A percentile compares a stretch with the other conserved stretches of the same genome.
Conservation (phyloP, 2,329 filamentous ascomycete genomes). For the Emergomyces orientalis region DNA sequence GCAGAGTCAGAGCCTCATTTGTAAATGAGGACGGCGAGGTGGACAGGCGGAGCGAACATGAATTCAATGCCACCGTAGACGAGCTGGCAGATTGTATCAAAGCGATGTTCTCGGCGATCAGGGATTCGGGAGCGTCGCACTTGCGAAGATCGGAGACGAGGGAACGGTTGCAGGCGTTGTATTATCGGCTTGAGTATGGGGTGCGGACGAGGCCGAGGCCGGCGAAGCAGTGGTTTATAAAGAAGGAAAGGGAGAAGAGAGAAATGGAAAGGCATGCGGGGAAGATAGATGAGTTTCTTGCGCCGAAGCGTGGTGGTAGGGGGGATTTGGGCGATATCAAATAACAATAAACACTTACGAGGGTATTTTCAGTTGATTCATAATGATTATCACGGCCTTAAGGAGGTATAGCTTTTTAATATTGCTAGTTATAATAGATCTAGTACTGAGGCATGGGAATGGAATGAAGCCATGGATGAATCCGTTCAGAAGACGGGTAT, state of each 20-base stretch:
- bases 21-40: slow-evolving; percentile 18
- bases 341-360: not conserved
- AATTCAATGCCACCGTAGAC: slow-evolving; percentile 67
- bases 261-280: not conserved
- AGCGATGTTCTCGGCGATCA: slow-evolving; percentile 51
- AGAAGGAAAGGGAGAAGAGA: slow-evolving; percentile 12
- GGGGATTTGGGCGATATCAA: not conserved
- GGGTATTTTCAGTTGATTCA: not conserved
- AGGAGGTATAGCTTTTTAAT: not conserved
- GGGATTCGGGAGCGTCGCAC: slow-evolving; percentile 63
- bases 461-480: not conserved
- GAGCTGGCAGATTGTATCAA: slow-evolving; percentile 52
- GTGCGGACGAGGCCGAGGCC: slow-evolving; percentile 56
- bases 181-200: slow-evolving; percentile 60
- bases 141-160: slow-evolving; percentile 69
- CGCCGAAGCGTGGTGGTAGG: not conserved
- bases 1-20: slow-evolving; percentile 22
- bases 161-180: slow-evolving; percentile 62
- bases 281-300: not conserved
- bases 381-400: not conserved
- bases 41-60: slow-evolving; percentile 23
- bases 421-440: not conserved
- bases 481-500: not conserved
- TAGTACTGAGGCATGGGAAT: not conserved
- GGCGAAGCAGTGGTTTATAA: slow-evolving; percentile 38